A percentile compares a stretch with the other conserved stretches of the same genome.
phyloP scores from a whole-genome alignment of 352 stramenopile species.

The Pythium aquatile region DNA sequence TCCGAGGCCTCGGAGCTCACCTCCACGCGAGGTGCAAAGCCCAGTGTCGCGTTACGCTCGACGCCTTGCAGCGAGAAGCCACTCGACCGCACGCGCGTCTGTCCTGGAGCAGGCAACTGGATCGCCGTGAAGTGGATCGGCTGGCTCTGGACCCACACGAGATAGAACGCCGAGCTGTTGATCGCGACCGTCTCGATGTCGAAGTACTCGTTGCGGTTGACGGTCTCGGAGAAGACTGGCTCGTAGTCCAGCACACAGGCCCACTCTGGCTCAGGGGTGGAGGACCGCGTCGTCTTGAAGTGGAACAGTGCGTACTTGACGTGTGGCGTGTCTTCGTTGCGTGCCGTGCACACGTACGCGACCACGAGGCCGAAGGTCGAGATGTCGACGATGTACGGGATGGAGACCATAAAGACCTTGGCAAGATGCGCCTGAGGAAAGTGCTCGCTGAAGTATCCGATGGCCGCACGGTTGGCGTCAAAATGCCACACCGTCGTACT shows the following conservation, averaged over 20 bases:
- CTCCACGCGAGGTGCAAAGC: slow-evolving; percentile 56
- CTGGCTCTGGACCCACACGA: slow-evolving; percentile 60
- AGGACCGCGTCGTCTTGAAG: slow-evolving; percentile 37
- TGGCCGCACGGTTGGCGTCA: slow-evolving; percentile 54
- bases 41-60: slow-evolving; percentile 42
- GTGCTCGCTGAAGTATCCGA: slow-evolving; percentile 68
- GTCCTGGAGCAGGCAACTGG: slow-evolving; percentile 44
- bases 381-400: slow-evolving; percentile 56
- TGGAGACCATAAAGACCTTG: slow-evolving; percentile 62
- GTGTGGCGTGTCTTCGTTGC: slow-evolving; percentile 29
- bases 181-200: slow-evolving; percentile 61
- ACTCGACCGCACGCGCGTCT: slow-evolving; percentile 53
- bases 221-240: slow-evolving; percentile 45
- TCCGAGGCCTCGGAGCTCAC: slow-evolving; percentile 48
- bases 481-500: slow-evolving; percentile 58
- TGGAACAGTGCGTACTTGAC: slow-evolving; percentile 80
- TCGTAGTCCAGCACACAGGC: slow-evolving; percentile 69
- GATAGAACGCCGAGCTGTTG: slow-evolving; percentile 58
- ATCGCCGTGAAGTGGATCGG: slow-evolving; percentile 69
- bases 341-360: slow-evolving; percentile 63
- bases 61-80: slow-evolving; percentile 70
- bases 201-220: slow-evolving; percentile 42
- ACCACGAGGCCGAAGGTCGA: slow-evolving; percentile 58
- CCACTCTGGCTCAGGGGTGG: slow-evolving; percentile 50
- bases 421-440: slow-evolving; percentile 59